Conservation (phyloP, 2,329 filamentous ascomycete species). For the Colletotrichum costaricense region DNA sequence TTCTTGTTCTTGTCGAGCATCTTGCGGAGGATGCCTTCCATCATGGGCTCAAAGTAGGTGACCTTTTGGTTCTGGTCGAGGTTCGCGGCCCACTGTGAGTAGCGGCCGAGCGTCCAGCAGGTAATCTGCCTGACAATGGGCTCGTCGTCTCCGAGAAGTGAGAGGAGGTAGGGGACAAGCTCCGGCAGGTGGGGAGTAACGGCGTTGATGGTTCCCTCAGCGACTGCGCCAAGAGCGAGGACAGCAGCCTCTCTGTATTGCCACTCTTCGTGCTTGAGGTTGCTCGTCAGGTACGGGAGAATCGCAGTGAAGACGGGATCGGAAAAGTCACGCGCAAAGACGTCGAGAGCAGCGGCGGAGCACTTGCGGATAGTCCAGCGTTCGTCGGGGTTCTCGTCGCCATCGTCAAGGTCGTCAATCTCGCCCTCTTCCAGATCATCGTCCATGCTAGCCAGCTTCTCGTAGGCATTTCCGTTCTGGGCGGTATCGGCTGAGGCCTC, state of each 20-base stretch:
- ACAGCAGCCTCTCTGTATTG: slow-evolving; percentile 93
- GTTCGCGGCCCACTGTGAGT: slow-evolving; percentile 90
- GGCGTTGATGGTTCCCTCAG: slow-evolving; percentile 91
- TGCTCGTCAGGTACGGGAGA: slow-evolving; percentile 90
- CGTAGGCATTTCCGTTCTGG: slow-evolving; percentile 65
- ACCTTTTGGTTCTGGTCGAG: slow-evolving; percentile 76
- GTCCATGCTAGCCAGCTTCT: slow-evolving; percentile 69
- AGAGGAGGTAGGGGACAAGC: slow-evolving; percentile 89
- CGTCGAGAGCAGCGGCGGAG: slow-evolving; percentile 93
- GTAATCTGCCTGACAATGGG: slow-evolving; percentile 96
- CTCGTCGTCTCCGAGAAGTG: slow-evolving; percentile 84
- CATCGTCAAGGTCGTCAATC: slow-evolving; percentile 75
- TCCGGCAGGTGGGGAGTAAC: slow-evolving; percentile 92
- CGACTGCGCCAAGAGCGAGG: slow-evolving; percentile 91
- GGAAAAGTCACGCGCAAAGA: slow-evolving; percentile 91
- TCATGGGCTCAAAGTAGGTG: slow-evolving; percentile 91
- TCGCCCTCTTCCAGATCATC: slow-evolving; percentile 90
- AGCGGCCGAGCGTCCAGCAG: slow-evolving; percentile 95
- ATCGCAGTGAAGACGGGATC: slow-evolving; percentile 90
- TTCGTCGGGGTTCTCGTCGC: slow-evolving; percentile 87
- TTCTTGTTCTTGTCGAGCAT: slow-evolving; percentile 99
- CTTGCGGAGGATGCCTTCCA: slow-evolving; percentile 92
- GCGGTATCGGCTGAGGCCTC: slow-evolving; percentile 62
- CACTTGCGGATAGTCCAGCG: slow-evolving; percentile 97
- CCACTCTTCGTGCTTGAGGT: slow-evolving; percentile 91